Percentiles rank a stretch among this genome's conserved stretches.
Evolutionary conservation across 164 flowering plant genomes (phyloP).

Genomic region (Echeveria elegans): DNA sequence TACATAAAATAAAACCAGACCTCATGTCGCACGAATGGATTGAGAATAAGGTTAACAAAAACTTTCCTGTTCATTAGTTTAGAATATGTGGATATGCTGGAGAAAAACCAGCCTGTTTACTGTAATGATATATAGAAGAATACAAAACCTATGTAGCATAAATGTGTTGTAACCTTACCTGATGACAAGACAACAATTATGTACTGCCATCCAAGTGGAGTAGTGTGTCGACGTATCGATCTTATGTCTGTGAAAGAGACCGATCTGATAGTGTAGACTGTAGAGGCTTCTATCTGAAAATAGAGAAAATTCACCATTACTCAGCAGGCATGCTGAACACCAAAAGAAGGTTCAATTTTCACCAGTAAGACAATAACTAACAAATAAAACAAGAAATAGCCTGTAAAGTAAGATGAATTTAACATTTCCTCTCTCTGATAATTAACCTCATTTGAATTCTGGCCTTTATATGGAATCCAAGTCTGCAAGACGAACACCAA

Average conservation of each 20-base stretch:
- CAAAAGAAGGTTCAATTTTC: neutral
- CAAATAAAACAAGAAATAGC: too few relatives aligned
- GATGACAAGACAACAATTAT: slow-evolving; percentile 78
- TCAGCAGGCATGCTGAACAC: neutral
- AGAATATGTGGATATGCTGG: neutral
- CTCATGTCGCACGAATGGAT: neutral
- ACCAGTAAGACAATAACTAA: too few relatives aligned
- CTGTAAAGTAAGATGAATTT: neutral
- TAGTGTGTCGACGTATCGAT: slow-evolving; percentile 86
- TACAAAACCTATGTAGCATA: neutral
- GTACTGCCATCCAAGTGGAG: slow-evolving; percentile 93
- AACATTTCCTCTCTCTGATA: slow-evolving; percentile 76
- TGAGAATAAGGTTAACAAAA: neutral
- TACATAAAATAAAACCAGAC: neutral
- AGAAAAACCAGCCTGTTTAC: neutral
- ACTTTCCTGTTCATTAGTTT: neutral
- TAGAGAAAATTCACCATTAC: slow-evolving; percentile 11
- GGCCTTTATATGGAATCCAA: slow-evolving; percentile 91
- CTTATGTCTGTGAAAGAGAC: slow-evolving; percentile 74
- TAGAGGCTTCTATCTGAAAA: slow-evolving; percentile 76
- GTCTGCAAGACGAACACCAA: slow-evolving; percentile 33
- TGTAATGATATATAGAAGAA: neutral
- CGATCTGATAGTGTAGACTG: slow-evolving; percentile 77
- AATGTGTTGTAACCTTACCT: slow-evolving; percentile 31
- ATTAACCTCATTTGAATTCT: slow-evolving; percentile 46